phyloP scores from a whole-genome alignment of 108 stramenopile genomes.

The Pseudonitzschia delicatissima region DNA sequence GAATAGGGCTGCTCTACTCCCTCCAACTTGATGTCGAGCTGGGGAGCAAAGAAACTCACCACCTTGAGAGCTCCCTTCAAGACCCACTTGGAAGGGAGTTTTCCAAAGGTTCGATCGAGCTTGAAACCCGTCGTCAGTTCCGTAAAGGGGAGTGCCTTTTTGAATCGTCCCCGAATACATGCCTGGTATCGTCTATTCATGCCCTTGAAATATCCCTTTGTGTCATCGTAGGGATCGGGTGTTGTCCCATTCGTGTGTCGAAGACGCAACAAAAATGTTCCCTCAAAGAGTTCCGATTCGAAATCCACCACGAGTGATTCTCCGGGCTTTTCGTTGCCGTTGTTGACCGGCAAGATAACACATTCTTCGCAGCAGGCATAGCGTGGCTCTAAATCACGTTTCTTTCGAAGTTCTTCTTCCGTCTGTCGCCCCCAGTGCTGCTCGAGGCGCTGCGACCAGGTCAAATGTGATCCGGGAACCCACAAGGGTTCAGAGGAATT shows the following conservation, averaged over 20 bases:
- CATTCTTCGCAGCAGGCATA: constrained; percentile 29
- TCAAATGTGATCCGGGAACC: constrained; percentile 29
- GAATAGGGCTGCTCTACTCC: constrained; percentile 49
- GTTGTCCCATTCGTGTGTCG: constrained; percentile 40
- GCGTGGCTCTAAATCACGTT: background rate
- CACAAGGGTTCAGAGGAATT: constrained; percentile 38
- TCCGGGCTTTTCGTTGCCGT: constrained; percentile 59
- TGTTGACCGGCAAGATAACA: constrained; percentile 62
- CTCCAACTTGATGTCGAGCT: constrained; percentile 64
- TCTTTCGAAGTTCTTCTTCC: constrained; percentile 1
- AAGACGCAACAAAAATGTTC: constrained; percentile 61
- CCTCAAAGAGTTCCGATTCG: constrained; percentile 67
- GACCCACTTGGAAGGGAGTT: constrained; percentile 65
- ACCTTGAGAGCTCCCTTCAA: constrained; percentile 63
- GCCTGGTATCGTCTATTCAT: constrained; percentile 60
- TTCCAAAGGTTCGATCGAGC: constrained; percentile 49
- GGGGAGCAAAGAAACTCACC: constrained; percentile 70
- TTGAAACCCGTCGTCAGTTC: constrained; percentile 69
- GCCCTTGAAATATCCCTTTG: constrained; percentile 50
- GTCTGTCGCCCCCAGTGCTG: constrained; percentile 24
- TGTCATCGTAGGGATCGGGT: constrained; percentile 39
- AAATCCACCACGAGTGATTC: constrained; percentile 70
- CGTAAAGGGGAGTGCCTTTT: constrained; percentile 52
- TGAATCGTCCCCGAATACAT: constrained; percentile 66
- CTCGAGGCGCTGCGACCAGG: constrained; percentile 24